phyloP scores from a whole-genome alignment of 768 basidiomycete genomes.

The Pholiota molesta region DNA sequence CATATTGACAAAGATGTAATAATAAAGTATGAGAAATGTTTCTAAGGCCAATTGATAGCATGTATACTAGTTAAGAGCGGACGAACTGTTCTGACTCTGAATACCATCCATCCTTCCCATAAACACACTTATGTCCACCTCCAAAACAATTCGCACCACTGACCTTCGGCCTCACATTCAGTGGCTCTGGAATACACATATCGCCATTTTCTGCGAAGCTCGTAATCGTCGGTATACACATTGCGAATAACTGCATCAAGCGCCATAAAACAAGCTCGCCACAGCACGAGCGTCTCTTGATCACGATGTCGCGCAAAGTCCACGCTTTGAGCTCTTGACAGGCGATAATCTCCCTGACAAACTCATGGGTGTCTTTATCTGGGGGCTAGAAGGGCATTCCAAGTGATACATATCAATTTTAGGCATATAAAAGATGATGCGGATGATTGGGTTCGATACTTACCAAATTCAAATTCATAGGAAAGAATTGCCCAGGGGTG shows the following conservation, averaged over 20 bases:
- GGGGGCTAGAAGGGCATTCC: background rate
- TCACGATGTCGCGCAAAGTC: slow-evolving; percentile 16
- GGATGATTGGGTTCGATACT: background rate
- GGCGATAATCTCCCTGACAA: slow-evolving; percentile 6
- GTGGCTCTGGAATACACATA: slow-evolving; percentile 16
- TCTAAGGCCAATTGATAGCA: no score
- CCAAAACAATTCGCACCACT: background rate
- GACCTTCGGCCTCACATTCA: slow-evolving; percentile 2
- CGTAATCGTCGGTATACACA: slow-evolving; percentile 15
- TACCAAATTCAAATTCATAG: slow-evolving; percentile 2
- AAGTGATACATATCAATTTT: background rate
- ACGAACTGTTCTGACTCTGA: no score
- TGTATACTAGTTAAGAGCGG: no score
- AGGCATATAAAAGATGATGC: background rate
- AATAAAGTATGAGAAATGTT: no score
- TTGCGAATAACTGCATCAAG: slow-evolving; percentile 17
- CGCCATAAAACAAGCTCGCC: slow-evolving; percentile 20
- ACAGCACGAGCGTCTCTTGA: slow-evolving; percentile 20
- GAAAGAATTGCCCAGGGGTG: slow-evolving; percentile 20
- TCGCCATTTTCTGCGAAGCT: slow-evolving; percentile 14
- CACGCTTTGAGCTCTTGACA: slow-evolving; percentile 6
- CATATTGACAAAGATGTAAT: no score
- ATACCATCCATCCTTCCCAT: background rate
- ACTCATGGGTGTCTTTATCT: background rate
- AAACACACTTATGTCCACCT: background rate